Evolutionary conservation across 345 rosid species (phyloP).

Genomic region (Hirschfeldia incana): DNA sequence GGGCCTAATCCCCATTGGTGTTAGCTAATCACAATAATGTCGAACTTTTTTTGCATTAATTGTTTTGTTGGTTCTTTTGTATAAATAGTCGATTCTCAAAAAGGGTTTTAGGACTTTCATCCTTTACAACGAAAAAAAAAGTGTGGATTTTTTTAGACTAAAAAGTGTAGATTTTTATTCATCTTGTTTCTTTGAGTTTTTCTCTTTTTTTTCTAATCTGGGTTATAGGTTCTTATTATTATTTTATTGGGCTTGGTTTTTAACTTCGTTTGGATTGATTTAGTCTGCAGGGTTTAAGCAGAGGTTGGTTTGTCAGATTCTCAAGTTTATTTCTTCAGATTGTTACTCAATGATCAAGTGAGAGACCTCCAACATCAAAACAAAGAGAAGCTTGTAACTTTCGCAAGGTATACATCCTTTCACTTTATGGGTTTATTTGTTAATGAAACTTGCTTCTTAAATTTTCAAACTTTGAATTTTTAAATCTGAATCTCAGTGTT

Average conservation of each 20-base stretch:
- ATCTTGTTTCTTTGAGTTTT: slow-evolving; percentile 2
- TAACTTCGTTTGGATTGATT: slow-evolving; percentile 11
- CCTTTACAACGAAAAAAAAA: slow-evolving; percentile 10
- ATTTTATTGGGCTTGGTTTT: background rate
- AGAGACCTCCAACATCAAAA: background rate
- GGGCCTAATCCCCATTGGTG: slow-evolving; percentile 40
- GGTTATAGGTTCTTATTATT: background rate
- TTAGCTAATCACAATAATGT: slow-evolving; percentile 34
- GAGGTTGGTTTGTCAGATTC: slow-evolving; percentile 17
- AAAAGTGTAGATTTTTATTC: background rate
- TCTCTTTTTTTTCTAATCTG: background rate
- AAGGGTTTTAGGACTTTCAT: slow-evolving; percentile 29
- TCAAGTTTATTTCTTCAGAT: slow-evolving; percentile 24
- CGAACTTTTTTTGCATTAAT: slow-evolving; percentile 7
- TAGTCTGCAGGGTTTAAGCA: slow-evolving; percentile 29
- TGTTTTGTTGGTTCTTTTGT: slow-evolving; percentile 1
- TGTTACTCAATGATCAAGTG: slow-evolving; percentile 31
- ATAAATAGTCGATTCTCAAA: background rate
- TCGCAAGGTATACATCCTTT: slow-evolving; percentile 24
- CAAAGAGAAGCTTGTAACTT: slow-evolving; percentile 18
- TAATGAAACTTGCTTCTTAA: slow-evolving; percentile 12
- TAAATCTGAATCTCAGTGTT: slow-evolving; percentile 2
- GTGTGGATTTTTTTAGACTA: background rate
- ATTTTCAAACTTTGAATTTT: background rate
- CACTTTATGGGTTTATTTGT: slow-evolving; percentile 21